A percentile compares a stretch with the other conserved stretches of the same genome.
Evolutionary conservation across 2,329 filamentous ascomycete genomes (phyloP).

Genomic region (Exophiala mesophila): DNA sequence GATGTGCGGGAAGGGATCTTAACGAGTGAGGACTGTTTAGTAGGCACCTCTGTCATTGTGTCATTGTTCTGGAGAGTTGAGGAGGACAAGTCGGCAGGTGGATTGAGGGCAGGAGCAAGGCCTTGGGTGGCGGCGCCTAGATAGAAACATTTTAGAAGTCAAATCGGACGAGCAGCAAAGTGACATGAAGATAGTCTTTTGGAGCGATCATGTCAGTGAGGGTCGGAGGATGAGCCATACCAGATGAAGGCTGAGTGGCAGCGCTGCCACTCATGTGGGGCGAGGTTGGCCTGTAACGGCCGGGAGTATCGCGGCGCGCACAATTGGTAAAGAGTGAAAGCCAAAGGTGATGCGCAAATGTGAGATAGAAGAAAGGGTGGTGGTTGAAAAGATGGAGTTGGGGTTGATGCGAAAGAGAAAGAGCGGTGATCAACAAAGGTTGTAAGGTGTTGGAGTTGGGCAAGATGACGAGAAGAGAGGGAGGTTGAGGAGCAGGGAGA

Average conservation of each 20-base stretch:
- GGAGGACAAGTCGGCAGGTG: conserved; percentile 5
- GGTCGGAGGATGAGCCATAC: conserved; percentile 14
- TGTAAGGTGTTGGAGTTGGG: background rate
- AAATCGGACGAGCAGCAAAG: conserved; percentile 12
- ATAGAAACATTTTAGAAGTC: conserved; percentile 15
- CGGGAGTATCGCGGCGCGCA: conserved; percentile 15
- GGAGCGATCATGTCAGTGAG: background rate
- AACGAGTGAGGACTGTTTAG: conserved; percentile 18
- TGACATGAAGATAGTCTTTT: conserved; percentile 6
- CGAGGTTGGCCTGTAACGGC: conserved; percentile 23
- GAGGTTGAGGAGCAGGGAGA: background rate
- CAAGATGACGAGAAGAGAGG: background rate
- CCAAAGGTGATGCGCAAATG: conserved; percentile 12
- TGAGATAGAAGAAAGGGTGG: background rate
- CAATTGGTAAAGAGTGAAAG: conserved; percentile 6
- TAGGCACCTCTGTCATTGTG: conserved; percentile 19
- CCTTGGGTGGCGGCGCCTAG: conserved; percentile 16
- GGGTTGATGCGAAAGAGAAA: background rate
- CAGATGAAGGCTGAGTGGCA: conserved; percentile 25
- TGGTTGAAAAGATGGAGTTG: background rate
- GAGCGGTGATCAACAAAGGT: background rate
- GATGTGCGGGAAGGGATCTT: conserved; percentile 25
- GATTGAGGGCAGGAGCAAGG: conserved; percentile 11
- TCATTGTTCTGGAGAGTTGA: conserved; percentile 12
- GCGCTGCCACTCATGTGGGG: conserved; percentile 29